A percentile compares a stretch with the other conserved stretches of the same genome.
Conservation (phyloP, 495 filamentous ascomycete species). For the Cercophora newfieldiana region DNA sequence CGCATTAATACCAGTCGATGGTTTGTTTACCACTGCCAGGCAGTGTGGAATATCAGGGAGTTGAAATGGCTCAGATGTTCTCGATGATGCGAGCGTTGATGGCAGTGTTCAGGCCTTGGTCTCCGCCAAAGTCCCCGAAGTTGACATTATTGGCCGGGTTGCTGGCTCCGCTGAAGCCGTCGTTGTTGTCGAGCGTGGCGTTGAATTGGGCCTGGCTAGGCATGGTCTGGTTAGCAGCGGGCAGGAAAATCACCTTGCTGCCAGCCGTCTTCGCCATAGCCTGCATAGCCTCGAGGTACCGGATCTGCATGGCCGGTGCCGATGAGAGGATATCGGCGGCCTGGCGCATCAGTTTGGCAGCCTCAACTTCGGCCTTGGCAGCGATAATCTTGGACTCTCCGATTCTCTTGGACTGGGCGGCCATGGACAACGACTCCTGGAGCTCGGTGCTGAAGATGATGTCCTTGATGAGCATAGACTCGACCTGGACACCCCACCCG, state of each 20-base stretch:
- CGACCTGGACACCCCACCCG: conserved; percentile 94
- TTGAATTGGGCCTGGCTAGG: conserved; percentile 47
- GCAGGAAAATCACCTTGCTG: conserved; percentile 96
- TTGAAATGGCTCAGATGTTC: conserved; percentile 63
- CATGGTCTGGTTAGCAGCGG: conserved; percentile 64
- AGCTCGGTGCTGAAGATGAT: conserved; percentile 96
- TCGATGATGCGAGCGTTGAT: conserved; percentile 85
- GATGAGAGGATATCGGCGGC: conserved; percentile 92
- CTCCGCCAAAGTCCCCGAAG: conserved; percentile 49
- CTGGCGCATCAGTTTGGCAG: conserved; percentile 96
- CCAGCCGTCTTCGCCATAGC: conserved; percentile 96
- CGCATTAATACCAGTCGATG: conserved; percentile 1
- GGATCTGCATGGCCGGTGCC: conserved; percentile 98
- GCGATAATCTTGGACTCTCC: conserved; percentile 98
- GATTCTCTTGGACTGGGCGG: conserved; percentile 98
- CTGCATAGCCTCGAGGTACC: conserved; percentile 99
- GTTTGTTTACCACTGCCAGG: not conserved
- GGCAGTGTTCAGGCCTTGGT: conserved; percentile 70
- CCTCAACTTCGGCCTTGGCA: conserved; percentile 94
- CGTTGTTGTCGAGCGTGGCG: conserved; percentile 26
- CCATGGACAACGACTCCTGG: conserved; percentile 98
- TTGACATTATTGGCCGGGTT: conserved; percentile 22
- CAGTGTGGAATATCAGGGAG: not conserved
- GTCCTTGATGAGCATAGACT: conserved; percentile 99
- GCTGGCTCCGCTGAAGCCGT: conserved; percentile 1